A percentile compares a stretch with the other conserved stretches of the same genome.
phyloP scores from a whole-genome alignment of 73 alveolate genomes.

The Symbiodinium natans region DNA sequence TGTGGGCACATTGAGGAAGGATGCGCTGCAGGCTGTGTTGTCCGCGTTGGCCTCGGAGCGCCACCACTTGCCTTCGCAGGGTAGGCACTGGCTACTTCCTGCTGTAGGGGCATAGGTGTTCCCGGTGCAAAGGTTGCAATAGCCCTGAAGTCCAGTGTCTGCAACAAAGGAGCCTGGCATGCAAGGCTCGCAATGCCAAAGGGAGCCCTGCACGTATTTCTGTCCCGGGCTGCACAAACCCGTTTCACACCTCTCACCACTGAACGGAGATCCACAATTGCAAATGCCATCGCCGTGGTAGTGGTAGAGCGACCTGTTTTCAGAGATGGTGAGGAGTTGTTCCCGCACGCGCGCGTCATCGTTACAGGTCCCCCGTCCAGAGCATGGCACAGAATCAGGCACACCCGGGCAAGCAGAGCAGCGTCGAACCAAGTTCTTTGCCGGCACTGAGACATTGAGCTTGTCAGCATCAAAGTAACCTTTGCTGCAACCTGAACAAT shows the following conservation, averaged over 20 bases:
- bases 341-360: not conserved
- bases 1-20: conserved; percentile 1
- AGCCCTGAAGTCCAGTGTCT: not conserved
- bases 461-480: conserved; percentile 4
- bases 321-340: not conserved
- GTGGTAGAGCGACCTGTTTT: not conserved
- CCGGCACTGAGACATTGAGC: not conserved
- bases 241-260: conserved; percentile 4
- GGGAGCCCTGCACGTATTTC: not conserved
- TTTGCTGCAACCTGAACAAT: conserved; percentile 24
- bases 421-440: not conserved
- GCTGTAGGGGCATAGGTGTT: conserved; percentile 3
- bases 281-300: not conserved
- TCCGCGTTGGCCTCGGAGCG: not conserved
- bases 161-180: conserved; percentile 35
- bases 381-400: conserved; percentile 15
- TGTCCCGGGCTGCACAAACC: conserved; percentile 28
- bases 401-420: conserved; percentile 29
- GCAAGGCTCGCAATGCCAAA: conserved; percentile 19
- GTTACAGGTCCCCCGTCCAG: conserved; percentile 18
- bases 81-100: conserved; percentile 11
- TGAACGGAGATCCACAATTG: not conserved
- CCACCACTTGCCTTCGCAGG: conserved; percentile 35
- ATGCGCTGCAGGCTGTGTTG: not conserved
- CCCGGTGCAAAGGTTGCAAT: conserved; percentile 28